These are phyloP conservation scores for Aureobasidium vineae DNA, from an alignment of 2,329 filamentous ascomycete genomes.

Conservation along the genomic window DNA sequence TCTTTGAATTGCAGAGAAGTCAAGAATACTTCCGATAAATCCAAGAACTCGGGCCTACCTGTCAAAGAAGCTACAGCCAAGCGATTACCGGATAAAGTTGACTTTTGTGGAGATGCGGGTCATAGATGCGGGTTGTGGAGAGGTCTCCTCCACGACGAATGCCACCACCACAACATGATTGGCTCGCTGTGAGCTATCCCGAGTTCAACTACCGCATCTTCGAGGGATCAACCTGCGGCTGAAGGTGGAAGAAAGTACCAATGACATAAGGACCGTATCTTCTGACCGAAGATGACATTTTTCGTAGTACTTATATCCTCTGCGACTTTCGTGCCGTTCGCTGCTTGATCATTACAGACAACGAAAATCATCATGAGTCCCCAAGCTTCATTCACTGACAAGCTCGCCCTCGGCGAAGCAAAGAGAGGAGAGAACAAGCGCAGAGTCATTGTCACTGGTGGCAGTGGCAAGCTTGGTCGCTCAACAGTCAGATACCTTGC, in stretches of 20 bases:
- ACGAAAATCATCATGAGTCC: not conserved
- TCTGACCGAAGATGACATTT: not conserved
- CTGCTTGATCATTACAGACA: not conserved
- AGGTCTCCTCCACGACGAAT: not conserved
- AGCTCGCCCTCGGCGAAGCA: constrained; percentile 32
- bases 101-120: constrained; percentile 15
- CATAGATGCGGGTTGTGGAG: constrained; percentile 8
- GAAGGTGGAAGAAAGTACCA: not conserved
- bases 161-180: constrained; percentile 1
- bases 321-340: not conserved
- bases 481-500: constrained; percentile 32
- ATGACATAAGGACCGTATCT: constrained; percentile 23
- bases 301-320: not conserved
- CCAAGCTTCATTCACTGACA: constrained; percentile 30
- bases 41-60: not conserved
- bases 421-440: constrained; percentile 29
- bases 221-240: not conserved
- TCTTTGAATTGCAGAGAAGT: too few species aligned
- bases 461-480: constrained; percentile 32
- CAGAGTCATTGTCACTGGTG: constrained; percentile 32
- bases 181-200: constrained; percentile 7
- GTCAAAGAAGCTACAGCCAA: not conserved
- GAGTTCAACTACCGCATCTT: not conserved
- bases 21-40: not conserved
- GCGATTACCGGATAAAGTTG: not conserved